Base-by-base conservation (phyloP, 345 rosid species). In the Eucalyptus globulus region DNA sequence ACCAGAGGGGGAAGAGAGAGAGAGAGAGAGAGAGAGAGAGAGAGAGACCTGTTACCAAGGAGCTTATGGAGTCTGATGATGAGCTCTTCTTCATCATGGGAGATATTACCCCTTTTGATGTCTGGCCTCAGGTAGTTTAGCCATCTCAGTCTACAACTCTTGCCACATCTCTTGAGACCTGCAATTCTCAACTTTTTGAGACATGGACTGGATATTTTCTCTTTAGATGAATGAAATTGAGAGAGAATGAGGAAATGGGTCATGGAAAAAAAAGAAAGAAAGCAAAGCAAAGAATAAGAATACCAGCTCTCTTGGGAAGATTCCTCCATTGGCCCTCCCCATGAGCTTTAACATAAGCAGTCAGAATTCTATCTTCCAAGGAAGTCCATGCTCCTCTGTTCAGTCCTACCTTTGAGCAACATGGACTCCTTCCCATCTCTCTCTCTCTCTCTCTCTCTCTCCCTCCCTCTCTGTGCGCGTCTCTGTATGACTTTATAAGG, bases 71-170 rank as follows among this genome's bases (percentile, higher is more conserved):
- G 95, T 86, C 95, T 92, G 81, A 93, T 37, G 43, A 94, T 94
- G 87, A 94, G 95, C 5, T 94, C 95, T 76, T 94, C 96, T 90
- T 94, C 96, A 56, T 93, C 96, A 26, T 43, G 86, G 16, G 94
- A 91, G 8, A 94, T 93, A 89, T 93, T 93, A 24, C 96, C 96
- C 91, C 96, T 91, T 89, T 93, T 94, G 86, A 94, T 94, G 87
- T 93, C 96, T 16, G 96, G 96, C 81, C 94, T 91, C 24, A 94
- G 92, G 86, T 94, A 94, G 89, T 94, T 94, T 11, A 94, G 11
- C 96, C 96, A 94, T 89, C 96, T 89, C 21, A 94, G 93, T 86
- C 95, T 92, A n/a, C 96, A 94, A 49, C 96, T 94, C 93, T 94
- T 94, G 8, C 96, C 96, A 86, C 96, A 94, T 88, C 96, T 89